Conservation (phyloP, 1,139 yeast species). For the Saccharomycopsis phalli region DNA sequence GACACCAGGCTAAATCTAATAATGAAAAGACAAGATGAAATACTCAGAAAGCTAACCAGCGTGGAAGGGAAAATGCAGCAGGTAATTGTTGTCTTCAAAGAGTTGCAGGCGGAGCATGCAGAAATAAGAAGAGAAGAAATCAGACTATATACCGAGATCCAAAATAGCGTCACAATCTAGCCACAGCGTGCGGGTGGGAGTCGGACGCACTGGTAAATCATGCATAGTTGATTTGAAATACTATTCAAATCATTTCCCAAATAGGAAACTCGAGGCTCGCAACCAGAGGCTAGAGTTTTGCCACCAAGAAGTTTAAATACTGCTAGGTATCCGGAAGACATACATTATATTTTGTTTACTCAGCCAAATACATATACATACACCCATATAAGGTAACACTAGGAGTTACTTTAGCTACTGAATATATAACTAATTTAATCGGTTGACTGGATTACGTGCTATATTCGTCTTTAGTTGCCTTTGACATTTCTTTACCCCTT, state of each 20-base stretch:
- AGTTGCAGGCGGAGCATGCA: constrained; percentile 1
- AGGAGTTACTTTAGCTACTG: no score
- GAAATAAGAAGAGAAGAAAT: not conserved
- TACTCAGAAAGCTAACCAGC: constrained; percentile 2
- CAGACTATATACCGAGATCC: not conserved
- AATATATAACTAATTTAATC: no score
- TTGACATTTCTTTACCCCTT: no score
- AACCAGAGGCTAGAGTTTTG: not conserved
- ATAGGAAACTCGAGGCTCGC: not conserved
- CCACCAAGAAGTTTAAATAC: constrained; percentile 4
- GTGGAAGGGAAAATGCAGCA: constrained; percentile 1
- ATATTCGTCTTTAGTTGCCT: no score
- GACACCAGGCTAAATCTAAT: not conserved
- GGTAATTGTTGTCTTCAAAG: not conserved
- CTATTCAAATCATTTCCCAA: constrained; percentile 5
- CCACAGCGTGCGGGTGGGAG: not conserved
- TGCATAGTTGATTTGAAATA: not conserved
- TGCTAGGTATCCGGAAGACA: no score
- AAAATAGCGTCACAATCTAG: not conserved
- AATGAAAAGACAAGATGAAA: not conserved
- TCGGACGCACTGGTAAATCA: not conserved
- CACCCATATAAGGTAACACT: no score
- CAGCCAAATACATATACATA: no score
- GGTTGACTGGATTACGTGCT: no score
- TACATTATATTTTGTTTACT: no score